Evolutionary conservation across 257 asterid genomes (phyloP).

Genomic region (Jaltomata sinuosa): DNA sequence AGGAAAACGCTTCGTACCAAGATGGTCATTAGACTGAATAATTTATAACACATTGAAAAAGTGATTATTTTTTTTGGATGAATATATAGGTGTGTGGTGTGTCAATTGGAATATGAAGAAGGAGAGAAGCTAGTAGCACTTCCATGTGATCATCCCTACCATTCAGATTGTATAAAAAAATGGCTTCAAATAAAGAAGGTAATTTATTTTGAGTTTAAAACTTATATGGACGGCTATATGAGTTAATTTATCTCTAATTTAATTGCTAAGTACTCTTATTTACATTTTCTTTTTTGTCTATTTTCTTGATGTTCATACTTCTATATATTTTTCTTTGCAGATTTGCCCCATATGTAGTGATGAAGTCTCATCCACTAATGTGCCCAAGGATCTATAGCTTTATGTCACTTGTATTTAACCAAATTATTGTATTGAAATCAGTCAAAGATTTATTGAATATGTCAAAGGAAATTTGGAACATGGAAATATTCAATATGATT

Average conservation of each 20-base stretch:
- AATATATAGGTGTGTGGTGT: constrained; percentile 45
- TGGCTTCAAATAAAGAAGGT: constrained; percentile 71
- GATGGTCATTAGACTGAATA: neutral
- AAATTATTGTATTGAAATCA: neutral
- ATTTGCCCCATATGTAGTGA: constrained; percentile 53
- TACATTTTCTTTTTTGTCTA: neutral
- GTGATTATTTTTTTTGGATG: neutral
- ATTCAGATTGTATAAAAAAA: constrained; percentile 35
- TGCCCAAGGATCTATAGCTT: constrained; percentile 6
- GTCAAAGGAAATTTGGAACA: neutral
- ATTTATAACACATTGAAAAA: neutral
- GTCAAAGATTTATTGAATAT: neutral
- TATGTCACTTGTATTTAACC: neutral
- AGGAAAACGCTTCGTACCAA: neutral
- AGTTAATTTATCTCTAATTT: too few relatives aligned
- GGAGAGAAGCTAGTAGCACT: constrained; percentile 44
- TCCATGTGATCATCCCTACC: constrained; percentile 45
- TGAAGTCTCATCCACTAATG: constrained; percentile 29
- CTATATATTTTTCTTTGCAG: constrained; percentile 8
- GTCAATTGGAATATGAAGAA: constrained; percentile 55
- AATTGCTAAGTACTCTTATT: neutral
- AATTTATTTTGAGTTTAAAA: too few relatives aligned
- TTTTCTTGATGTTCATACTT: neutral
- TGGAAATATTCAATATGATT: too few relatives aligned
- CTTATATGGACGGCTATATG: too few relatives aligned